Percentiles rank a stretch among this genome's conserved stretches.
phyloP scores from a whole-genome alignment of 768 basidiomycete genomes.

The Podaxis sp. region DNA sequence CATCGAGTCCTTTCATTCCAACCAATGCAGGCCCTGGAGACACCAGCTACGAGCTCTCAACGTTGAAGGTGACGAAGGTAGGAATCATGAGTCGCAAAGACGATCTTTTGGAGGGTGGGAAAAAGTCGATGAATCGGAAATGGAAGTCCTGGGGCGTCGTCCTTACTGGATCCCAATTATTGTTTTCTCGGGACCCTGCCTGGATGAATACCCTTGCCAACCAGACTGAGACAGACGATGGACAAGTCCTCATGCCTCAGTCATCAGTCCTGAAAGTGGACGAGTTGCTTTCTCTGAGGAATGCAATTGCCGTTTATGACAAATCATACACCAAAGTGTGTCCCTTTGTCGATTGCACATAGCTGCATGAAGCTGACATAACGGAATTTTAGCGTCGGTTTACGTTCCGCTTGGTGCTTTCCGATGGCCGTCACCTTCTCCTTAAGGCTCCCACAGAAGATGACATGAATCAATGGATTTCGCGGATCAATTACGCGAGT shows the following conservation, averaged over 20 bases:
- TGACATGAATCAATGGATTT: conserved; percentile 90
- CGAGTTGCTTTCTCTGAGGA: conserved; percentile 77
- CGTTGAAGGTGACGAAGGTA: conserved; percentile 75
- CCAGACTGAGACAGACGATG: conserved; percentile 25
- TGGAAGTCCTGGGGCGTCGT: conserved; percentile 88
- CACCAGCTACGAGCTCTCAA: conserved; percentile 30
- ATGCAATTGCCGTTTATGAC: conserved; percentile 81
- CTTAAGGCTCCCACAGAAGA: conserved; percentile 68
- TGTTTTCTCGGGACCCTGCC: conserved; percentile 80
- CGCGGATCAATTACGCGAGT: conserved; percentile 90
- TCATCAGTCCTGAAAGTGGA: conserved; percentile 69
- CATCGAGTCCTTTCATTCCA: conserved; percentile 5
- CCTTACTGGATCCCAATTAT: conserved; percentile 85
- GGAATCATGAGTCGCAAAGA: conserved; percentile 83
- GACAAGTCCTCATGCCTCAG: conserved; percentile 36
- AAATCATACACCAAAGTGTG: conserved; percentile 73
- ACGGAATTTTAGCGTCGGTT: conserved; percentile 50
- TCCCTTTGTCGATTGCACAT: background rate
- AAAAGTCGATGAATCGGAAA: conserved; percentile 73
- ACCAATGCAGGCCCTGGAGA: background rate
- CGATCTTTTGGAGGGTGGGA: conserved; percentile 74
- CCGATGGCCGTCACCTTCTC: conserved; percentile 79
- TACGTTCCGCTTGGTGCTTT: conserved; percentile 76
- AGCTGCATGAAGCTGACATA: background rate
- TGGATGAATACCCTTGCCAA: conserved; percentile 35